Percentiles rank a stretch among this genome's conserved stretches.
Evolutionary conservation across 148 eudicot genomes (phyloP).

Genomic region (Chenopodium album): DNA sequence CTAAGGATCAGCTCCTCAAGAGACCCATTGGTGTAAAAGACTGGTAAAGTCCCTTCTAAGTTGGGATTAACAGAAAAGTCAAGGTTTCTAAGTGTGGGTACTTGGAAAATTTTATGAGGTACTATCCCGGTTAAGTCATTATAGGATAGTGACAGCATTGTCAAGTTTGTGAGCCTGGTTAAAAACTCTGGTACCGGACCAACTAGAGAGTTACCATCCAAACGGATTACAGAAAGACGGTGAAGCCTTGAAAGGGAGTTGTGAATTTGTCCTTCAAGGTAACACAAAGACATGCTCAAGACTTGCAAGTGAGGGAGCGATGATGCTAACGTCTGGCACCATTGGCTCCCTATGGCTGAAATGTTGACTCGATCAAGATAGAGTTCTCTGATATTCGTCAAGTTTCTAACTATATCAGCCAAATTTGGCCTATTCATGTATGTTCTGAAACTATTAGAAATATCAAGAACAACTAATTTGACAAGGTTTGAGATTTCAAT

Average conservation of each 20-base stretch:
- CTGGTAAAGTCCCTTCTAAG: constrained; percentile 30
- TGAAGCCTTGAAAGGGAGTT: constrained; percentile 22
- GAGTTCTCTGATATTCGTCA: constrained; percentile 34
- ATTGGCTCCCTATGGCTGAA: constrained; percentile 29
- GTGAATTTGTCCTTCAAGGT: constrained; percentile 34
- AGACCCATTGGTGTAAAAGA: constrained; percentile 1
- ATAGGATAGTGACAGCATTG: constrained; percentile 6
- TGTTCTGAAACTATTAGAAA: constrained; percentile 13
- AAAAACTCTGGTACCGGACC: constrained; percentile 26
- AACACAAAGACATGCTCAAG: constrained; percentile 34
- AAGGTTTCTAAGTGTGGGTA: constrained; percentile 28
- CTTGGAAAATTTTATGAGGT: constrained; percentile 33
- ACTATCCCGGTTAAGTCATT: constrained; percentile 27
- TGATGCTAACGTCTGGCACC: constrained; percentile 30
- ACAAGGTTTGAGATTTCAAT: constrained; percentile 19
- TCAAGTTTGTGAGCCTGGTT: constrained; percentile 29
- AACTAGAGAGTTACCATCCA: constrained; percentile 21
- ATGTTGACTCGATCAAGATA: constrained; percentile 37
- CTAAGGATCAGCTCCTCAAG: too few relatives aligned
- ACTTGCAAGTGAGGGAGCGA: constrained; percentile 34
- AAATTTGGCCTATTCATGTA: constrained; percentile 24
- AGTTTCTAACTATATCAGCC: constrained; percentile 24
- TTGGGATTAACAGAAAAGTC: constrained; percentile 5
- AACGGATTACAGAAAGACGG: constrained; percentile 29
- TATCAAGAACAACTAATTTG: constrained; percentile 39